These are phyloP conservation scores for Aspergillaceae sp. DNA, from an alignment of 2,329 filamentous ascomycete genomes.

Conservation along the genomic window DNA sequence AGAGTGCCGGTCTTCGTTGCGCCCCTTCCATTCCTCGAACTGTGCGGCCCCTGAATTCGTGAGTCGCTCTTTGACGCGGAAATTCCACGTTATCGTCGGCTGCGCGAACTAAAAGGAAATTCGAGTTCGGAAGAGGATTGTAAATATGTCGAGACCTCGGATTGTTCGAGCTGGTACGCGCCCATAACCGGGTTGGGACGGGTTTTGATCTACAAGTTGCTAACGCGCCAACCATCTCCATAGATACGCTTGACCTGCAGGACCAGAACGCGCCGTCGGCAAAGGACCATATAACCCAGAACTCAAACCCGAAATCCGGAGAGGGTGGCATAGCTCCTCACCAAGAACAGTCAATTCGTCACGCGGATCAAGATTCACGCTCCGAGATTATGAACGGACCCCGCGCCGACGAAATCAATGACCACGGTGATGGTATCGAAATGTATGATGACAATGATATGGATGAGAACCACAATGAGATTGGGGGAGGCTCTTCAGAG, in stretches of 20 bases:
- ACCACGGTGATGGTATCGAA: conserved; percentile 24
- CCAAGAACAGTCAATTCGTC: conserved; percentile 74
- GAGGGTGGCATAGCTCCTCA: conserved; percentile 61
- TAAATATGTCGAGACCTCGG: conserved; percentile 35
- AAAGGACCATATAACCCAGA: conserved; percentile 63
- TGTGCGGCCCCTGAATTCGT: conserved; percentile 10
- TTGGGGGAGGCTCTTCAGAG: conserved; percentile 20
- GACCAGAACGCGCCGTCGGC: conserved; percentile 73
- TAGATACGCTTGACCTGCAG: conserved; percentile 94
- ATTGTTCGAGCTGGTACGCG: conserved; percentile 39
- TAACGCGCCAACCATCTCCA: neutral
- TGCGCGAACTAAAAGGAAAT: conserved; percentile 11
- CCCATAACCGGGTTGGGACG: neutral
- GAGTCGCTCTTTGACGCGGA: conserved; percentile 13
- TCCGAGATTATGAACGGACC: conserved; percentile 62
- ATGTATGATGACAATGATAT: conserved; percentile 23
- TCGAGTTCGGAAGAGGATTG: conserved; percentile 2
- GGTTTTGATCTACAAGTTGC: neutral
- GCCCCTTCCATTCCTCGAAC: conserved; percentile 2
- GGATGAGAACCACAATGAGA: conserved; percentile 14
- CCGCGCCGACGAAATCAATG: conserved; percentile 42
- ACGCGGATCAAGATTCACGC: conserved; percentile 66
- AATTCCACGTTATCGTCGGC: conserved; percentile 5
- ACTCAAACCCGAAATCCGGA: conserved; percentile 42
- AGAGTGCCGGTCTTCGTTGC: neutral